Evolutionary conservation across 2,329 filamentous ascomycete species (phyloP).

Genomic region (Claviceps purpurea): DNA sequence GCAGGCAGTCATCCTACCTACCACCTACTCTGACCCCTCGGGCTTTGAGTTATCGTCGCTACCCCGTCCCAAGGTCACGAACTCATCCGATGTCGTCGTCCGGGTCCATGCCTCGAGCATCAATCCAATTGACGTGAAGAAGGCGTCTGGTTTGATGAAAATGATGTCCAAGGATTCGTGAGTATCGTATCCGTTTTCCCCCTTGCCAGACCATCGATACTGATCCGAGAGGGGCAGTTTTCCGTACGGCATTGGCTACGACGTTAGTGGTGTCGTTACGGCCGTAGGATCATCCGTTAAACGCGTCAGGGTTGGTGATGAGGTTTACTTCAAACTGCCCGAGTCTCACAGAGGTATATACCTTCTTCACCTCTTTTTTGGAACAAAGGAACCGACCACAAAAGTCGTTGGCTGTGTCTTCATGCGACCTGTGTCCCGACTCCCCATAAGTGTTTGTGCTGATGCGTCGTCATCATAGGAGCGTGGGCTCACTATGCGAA

Average conservation of each 20-base stretch:
- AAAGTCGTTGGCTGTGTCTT: background rate
- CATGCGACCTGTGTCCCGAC: background rate
- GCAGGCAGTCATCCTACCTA: conserved; percentile 8
- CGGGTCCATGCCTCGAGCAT: conserved; percentile 29
- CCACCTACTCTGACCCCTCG: conserved; percentile 11
- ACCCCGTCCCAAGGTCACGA: conserved; percentile 11
- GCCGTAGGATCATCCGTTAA: conserved; percentile 20
- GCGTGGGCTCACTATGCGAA: conserved; percentile 24
- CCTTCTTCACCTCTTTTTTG: background rate
- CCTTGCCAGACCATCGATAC: background rate
- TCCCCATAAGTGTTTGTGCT: background rate
- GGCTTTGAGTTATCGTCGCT: conserved; percentile 9
- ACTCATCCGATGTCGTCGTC: conserved; percentile 18
- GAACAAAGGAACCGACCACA: background rate
- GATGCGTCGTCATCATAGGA: conserved; percentile 11
- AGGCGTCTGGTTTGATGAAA: conserved; percentile 23
- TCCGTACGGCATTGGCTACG: conserved; percentile 29
- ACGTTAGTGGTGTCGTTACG: conserved; percentile 24
- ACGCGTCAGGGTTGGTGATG: conserved; percentile 18
- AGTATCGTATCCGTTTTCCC: background rate
- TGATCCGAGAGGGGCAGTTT: conserved; percentile 14
- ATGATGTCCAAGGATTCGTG: conserved; percentile 18
- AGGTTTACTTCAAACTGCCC: conserved; percentile 12
- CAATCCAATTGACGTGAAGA: conserved; percentile 32
- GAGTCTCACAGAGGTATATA: conserved; percentile 10